Conservation (phyloP, 2,329 filamentous ascomycete genomes). For the Colletotrichum agaves region DNA sequence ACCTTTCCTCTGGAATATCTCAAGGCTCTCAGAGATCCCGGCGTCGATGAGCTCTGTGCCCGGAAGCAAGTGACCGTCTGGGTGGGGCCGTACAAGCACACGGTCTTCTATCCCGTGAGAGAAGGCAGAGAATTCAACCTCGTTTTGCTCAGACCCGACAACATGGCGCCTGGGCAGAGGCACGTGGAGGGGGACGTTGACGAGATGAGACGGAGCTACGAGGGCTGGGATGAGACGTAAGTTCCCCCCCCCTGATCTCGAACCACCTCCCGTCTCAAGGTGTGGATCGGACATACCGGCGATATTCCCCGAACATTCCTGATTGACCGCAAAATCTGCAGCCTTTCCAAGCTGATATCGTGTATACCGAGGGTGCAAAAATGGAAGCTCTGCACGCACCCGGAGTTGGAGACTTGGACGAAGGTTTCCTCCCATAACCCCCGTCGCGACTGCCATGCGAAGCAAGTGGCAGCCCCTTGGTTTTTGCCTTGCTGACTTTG, state of each 20-base stretch:
- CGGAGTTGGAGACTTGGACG: constrained; percentile 1
- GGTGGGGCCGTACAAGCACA: constrained; percentile 18
- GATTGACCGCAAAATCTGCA: neutral
- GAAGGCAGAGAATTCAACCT: constrained; percentile 24
- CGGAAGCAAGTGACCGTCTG: constrained; percentile 9
- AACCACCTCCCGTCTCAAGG: neutral
- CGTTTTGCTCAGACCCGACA: constrained; percentile 1
- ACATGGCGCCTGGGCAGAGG: neutral
- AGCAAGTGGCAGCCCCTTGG: neutral
- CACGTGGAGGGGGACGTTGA: neutral
- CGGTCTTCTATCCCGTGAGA: constrained; percentile 18
- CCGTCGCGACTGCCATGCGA: too few species aligned
- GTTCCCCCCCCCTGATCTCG: neutral
- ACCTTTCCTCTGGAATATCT: constrained; percentile 4
- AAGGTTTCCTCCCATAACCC: neutral
- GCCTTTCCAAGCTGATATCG: constrained; percentile 25
- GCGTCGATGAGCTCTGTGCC: constrained; percentile 9
- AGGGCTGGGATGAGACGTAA: constrained; percentile 29
- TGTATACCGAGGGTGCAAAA: constrained; percentile 22
- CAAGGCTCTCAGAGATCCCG: constrained; percentile 6
- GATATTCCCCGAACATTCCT: neutral
- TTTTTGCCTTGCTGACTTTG: neutral
- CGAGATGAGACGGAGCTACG: constrained; percentile 25
- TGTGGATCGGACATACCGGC: neutral
- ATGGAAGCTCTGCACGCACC: constrained; percentile 26